These are phyloP conservation scores for Cocos nucifera DNA, from an alignment of 176 grass and related monocot genomes.

Conservation along the genomic window DNA sequence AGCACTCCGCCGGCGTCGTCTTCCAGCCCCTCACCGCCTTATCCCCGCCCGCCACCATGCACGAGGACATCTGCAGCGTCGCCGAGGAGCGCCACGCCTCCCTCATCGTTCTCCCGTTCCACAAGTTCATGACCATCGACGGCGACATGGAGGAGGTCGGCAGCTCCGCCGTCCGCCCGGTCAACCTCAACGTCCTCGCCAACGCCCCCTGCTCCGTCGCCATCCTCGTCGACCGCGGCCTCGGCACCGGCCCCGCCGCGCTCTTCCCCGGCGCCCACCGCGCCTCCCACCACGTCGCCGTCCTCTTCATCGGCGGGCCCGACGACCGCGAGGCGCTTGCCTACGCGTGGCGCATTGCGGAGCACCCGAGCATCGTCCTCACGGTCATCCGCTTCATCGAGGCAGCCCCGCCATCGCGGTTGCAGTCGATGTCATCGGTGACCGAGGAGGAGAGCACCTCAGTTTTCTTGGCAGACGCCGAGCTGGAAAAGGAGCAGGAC, in stretches of 20 bases:
- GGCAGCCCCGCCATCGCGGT: no score
- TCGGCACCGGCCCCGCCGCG: not conserved
- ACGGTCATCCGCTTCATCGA: no score
- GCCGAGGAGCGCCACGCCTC: slow-evolving; percentile 25
- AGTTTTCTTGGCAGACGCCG: no score
- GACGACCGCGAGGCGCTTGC: not conserved
- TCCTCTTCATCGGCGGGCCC: slow-evolving; percentile 29
- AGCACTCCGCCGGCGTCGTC: slow-evolving; percentile 14
- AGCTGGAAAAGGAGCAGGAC: no score
- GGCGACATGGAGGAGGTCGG: slow-evolving; percentile 26
- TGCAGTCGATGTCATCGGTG: no score
- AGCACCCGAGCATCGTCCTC: no score
- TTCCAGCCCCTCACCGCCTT: slow-evolving; percentile 26
- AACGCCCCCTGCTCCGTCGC: slow-evolving; percentile 31
- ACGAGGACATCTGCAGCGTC: slow-evolving; percentile 27
- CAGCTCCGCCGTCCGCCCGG: slow-evolving; percentile 15
- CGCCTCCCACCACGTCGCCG: slow-evolving; percentile 10
- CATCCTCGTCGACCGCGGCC: slow-evolving; percentile 38
- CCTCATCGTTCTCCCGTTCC: slow-evolving; percentile 36
- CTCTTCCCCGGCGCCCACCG: not conserved
- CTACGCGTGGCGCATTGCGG: no score
- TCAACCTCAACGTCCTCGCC: slow-evolving; percentile 26
- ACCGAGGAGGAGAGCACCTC: no score
- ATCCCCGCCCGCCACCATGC: slow-evolving; percentile 19
- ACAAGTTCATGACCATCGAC: slow-evolving; percentile 24